phyloP scores from a whole-genome alignment of 1,284 basidiomycete genomes.

The Cutaneotrichosporon arboriforme region DNA sequence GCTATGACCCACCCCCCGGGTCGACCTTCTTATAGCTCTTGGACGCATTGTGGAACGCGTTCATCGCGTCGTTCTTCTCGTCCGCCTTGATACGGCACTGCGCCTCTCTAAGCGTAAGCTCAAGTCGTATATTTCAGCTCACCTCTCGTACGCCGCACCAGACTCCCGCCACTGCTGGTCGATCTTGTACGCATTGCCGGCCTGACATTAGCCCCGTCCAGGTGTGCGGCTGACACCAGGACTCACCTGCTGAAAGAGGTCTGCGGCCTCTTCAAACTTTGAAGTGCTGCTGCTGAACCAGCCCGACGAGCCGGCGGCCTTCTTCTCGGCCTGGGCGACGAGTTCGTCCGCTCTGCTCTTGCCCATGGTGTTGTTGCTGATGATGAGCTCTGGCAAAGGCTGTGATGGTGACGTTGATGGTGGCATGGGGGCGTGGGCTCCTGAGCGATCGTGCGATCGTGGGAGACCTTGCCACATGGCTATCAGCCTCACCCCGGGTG shows the following conservation, averaged over 20 bases:
- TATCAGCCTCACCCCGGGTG: background rate
- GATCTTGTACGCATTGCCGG: slow-evolving; percentile 92
- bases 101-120: slow-evolving; percentile 58
- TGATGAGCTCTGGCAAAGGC: background rate
- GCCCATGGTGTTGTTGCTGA: slow-evolving; percentile 21
- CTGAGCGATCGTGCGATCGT: slow-evolving; percentile 5
- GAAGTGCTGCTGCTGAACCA: slow-evolving; percentile 78
- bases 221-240: slow-evolving; percentile 52
- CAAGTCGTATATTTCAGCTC: background rate
- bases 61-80: slow-evolving; percentile 86
- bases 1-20: slow-evolving; percentile 63
- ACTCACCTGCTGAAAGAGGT: slow-evolving; percentile 62
- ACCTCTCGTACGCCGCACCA: slow-evolving; percentile 70
- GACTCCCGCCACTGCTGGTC: slow-evolving; percentile 87
- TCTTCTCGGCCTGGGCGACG: slow-evolving; percentile 86
- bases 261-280: slow-evolving; percentile 89
- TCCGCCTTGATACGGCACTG: slow-evolving; percentile 81
- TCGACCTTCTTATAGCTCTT: slow-evolving; percentile 86
- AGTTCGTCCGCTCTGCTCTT: slow-evolving; percentile 51
- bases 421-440: slow-evolving; percentile 3
- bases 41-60: slow-evolving; percentile 93
- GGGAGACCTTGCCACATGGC: slow-evolving; percentile 6
- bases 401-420: background rate
- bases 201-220: slow-evolving; percentile 52
- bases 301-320: slow-evolving; percentile 66